Evolutionary conservation across 768 basidiomycete genomes (phyloP).

Genomic region (Leccinellum rugosiceps): DNA sequence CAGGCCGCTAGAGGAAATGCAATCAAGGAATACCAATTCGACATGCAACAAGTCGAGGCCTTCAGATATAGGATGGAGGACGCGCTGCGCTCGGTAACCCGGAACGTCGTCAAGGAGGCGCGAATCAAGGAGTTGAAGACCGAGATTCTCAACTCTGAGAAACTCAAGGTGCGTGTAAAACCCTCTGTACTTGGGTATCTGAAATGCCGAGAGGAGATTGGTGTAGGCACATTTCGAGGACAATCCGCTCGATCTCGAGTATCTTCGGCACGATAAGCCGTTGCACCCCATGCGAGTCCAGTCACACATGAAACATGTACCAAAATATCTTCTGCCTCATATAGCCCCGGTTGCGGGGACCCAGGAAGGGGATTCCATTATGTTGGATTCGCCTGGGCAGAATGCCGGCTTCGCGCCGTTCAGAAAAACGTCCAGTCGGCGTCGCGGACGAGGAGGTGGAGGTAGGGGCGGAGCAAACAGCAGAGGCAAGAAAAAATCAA

Average conservation of each 20-base stretch:
- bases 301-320: slow-evolving; percentile 94
- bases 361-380: slow-evolving; percentile 24
- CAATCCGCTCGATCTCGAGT: slow-evolving; percentile 91
- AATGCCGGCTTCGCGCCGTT: slow-evolving; percentile 69
- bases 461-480: slow-evolving; percentile 33
- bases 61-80: slow-evolving; percentile 99
- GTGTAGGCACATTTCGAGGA: slow-evolving; percentile 94
- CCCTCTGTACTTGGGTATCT: not conserved
- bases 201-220: not conserved
- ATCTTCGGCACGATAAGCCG: slow-evolving; percentile 90
- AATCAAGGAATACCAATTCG: slow-evolving; percentile 88
- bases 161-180: slow-evolving; percentile 71
- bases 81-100: slow-evolving; percentile 84
- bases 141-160: slow-evolving; percentile 93
- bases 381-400: slow-evolving; percentile 14
- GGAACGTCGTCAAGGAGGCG: slow-evolving; percentile 84
- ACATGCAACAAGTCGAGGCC: slow-evolving; percentile 94
- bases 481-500: slow-evolving; percentile 64
- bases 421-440: slow-evolving; percentile 48
- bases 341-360: slow-evolving; percentile 48
- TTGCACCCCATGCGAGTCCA: slow-evolving; percentile 88
- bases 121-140: slow-evolving; percentile 89
- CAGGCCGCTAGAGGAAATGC: slow-evolving; percentile 56
- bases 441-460: slow-evolving; percentile 52
- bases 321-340: slow-evolving; percentile 85